Percentiles rank a stretch among this genome's conserved stretches.
Evolutionary conservation across 108 stramenopile genomes (phyloP).

Genomic region (Nitzschia sp.): DNA sequence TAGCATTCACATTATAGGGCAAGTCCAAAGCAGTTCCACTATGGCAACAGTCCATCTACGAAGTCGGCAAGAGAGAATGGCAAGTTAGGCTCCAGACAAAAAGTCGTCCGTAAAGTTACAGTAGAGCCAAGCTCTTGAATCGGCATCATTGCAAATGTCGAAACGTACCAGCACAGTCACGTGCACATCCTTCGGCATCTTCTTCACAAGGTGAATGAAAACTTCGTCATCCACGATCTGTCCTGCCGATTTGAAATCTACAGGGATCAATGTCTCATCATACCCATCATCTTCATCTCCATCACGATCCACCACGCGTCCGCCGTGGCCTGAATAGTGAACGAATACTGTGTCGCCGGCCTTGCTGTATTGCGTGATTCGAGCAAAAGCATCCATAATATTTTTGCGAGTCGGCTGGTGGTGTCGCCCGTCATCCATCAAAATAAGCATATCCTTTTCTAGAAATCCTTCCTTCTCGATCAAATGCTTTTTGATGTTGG

Average conservation of each 20-base stretch:
- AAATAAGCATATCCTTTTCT: conserved; percentile 75
- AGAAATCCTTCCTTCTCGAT: conserved; percentile 75
- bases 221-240: conserved; percentile 91
- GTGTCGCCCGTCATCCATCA: conserved; percentile 89
- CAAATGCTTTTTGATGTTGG: conserved; percentile 84
- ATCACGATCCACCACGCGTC: conserved; percentile 54
- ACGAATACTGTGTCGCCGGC: conserved; percentile 78
- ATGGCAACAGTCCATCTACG: conserved; percentile 77
- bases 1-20: conserved; percentile 77
- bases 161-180: conserved; percentile 59
- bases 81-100: neutral
- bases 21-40: conserved; percentile 81
- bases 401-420: conserved; percentile 67
- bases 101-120: too few species aligned
- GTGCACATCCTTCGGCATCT: conserved; percentile 73
- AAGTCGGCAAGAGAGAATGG: too few species aligned
- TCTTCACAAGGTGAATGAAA: conserved; percentile 68
- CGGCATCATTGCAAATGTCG: too few species aligned
- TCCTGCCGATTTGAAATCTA: conserved; percentile 82
- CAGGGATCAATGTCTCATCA: conserved; percentile 82
- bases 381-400: conserved; percentile 77
- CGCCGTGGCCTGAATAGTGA: conserved; percentile 85
- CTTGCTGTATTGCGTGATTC: conserved; percentile 67
- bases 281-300: conserved; percentile 45
- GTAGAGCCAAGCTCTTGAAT: too few species aligned